Base-by-base conservation (phyloP, 192 early-diverging fungal species). In the Backusella australiensis region DNA sequence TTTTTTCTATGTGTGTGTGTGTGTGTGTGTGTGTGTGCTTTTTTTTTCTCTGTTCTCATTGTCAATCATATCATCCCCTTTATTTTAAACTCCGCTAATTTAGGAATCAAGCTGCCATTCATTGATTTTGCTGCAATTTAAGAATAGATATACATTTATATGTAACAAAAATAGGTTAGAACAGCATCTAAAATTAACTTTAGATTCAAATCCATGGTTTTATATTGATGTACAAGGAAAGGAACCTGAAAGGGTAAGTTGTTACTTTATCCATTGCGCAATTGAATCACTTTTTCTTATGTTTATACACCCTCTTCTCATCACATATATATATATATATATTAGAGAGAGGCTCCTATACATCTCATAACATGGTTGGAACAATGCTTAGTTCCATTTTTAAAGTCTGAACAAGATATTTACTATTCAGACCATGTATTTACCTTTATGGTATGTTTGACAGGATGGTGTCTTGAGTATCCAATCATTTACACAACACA, bases 381-480 rank as follows among this genome's bases (percentile, higher is more conserved):
- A 39, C 21, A 73, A 17, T n/a, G 66, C 29, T 44, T 80, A 14
- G 17, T 34, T n/a, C 79, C 75, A 3, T 75, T 75, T 69, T 34
- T 76, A 29, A 23, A 15, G 21, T 19, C 26, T 19, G 29, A 66
- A 0, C 59, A 59, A 35, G 34, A 12, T 2, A 21, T 70, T 41
- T 68, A 71, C 19, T 41, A 42, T 19, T 65, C 69, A 15, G 12
- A 66, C 17, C 38, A 19, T 36, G 35, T 78, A 14, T 79, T 79
- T n/a, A 46, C 67, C 4, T 83, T 41, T 65, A 80, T 83, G 76
- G 53, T 83, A 26, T 42, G 76, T 12, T 65, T 83, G 39, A 75
- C 79, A 14, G 82, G 82, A 8, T 83, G 82, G 79, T 17, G 71
- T 2, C 29, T 83, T 1, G 82, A 83, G 34, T 83, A 81, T 32